Evolutionary conservation across 2,329 filamentous ascomycete genomes (phyloP).

Genomic region (Lachnellula suecica): DNA sequence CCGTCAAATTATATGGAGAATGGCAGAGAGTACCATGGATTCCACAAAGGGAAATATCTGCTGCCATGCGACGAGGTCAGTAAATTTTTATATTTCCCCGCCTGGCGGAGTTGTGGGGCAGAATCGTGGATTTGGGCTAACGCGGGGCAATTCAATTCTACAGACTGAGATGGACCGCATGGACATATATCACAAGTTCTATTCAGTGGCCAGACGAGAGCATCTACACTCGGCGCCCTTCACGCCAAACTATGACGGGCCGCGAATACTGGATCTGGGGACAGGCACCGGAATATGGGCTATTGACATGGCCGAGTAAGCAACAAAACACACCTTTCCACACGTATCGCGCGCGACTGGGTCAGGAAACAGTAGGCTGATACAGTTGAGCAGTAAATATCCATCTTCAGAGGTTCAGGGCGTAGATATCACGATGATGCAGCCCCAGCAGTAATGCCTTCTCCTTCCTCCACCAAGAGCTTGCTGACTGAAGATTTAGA

Average conservation of each 20-base stretch:
- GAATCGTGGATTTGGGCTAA: conserved; percentile 10
- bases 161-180: conserved; percentile 74
- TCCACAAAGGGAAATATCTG: conserved; percentile 67
- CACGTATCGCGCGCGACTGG: not conserved
- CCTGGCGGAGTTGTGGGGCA: not conserved
- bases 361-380: not conserved
- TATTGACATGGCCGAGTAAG: conserved; percentile 79
- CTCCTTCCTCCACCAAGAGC: not conserved
- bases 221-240: conserved; percentile 42
- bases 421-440: conserved; percentile 61
- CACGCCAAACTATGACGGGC: conserved; percentile 27
- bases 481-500: conserved; percentile 41
- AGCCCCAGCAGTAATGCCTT: conserved; percentile 51
- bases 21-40: conserved; percentile 69
- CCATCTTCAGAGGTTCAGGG: conserved; percentile 58
- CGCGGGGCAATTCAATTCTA: conserved; percentile 6
- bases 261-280: conserved; percentile 65
- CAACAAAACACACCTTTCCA: conserved; percentile 16
- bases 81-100: not conserved
- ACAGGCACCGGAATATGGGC: conserved; percentile 92
- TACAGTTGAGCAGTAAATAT: conserved; percentile 43
- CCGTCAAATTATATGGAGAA: conserved; percentile 56
- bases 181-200: conserved; percentile 80
- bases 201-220: conserved; percentile 60
- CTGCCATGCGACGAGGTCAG: conserved; percentile 75